Evolutionary conservation across 2,329 filamentous ascomycete species (phyloP).

Genomic region (Ophiostoma quercus): DNA sequence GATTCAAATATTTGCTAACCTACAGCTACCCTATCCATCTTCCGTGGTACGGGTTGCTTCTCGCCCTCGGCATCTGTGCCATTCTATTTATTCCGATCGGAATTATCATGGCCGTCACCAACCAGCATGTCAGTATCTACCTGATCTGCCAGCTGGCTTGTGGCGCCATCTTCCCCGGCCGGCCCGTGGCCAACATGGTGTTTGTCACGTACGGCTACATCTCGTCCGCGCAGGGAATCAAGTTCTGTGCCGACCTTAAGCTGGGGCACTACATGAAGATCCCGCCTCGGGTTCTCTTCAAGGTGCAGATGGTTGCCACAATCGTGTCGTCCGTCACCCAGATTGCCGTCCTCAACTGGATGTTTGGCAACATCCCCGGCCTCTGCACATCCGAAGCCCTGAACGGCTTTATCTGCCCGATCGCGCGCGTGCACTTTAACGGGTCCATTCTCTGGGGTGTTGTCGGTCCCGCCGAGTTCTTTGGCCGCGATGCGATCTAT

Average conservation of each 20-base stretch:
- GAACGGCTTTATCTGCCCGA: conserved; percentile 82
- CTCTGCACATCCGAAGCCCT: conserved; percentile 76
- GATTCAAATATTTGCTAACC: neutral
- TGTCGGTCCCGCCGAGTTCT: conserved; percentile 76
- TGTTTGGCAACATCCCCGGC: conserved; percentile 70
- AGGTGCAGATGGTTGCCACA: conserved; percentile 71
- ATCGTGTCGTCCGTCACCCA: conserved; percentile 74
- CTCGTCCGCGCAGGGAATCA: conserved; percentile 80
- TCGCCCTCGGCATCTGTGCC: conserved; percentile 71
- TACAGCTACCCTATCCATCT: conserved; percentile 66
- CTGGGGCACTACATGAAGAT: conserved; percentile 87
- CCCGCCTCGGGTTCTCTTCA: conserved; percentile 70
- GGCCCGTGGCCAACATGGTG: conserved; percentile 87
- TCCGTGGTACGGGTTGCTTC: conserved; percentile 78
- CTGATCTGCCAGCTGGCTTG: conserved; percentile 82
- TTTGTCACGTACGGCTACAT: conserved; percentile 91
- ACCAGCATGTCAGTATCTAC: conserved; percentile 82
- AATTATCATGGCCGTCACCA: conserved; percentile 89
- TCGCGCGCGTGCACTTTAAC: conserved; percentile 85
- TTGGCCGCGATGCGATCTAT: conserved; percentile 70
- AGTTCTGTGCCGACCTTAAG: conserved; percentile 83
- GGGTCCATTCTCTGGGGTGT: conserved; percentile 87
- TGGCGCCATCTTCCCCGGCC: conserved; percentile 74
- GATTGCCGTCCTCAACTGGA: conserved; percentile 83
- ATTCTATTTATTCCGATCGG: conserved; percentile 85